Conservation (phyloP, 768 basidiomycete genomes). For the Naematelia aurantialba region DNA sequence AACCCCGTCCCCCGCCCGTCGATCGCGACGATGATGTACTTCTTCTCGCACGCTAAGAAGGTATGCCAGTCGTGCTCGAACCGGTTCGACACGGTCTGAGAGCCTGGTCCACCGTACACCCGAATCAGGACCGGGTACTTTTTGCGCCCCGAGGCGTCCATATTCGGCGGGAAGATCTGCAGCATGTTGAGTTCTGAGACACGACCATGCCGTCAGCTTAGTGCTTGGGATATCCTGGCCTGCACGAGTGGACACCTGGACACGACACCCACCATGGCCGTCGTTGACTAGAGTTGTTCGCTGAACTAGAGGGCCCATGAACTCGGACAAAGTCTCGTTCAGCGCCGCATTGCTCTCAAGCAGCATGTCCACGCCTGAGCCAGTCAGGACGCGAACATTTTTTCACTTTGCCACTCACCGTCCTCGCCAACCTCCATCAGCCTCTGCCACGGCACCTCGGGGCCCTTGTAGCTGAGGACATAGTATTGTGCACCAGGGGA, state of each 20-base stretch:
- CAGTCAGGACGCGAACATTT: neutral
- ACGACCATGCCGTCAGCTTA: slow-evolving; percentile 17
- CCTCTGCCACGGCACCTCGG: slow-evolving; percentile 80
- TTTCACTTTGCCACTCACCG: slow-evolving; percentile 10
- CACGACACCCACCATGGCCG: slow-evolving; percentile 64
- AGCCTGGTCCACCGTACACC: slow-evolving; percentile 89
- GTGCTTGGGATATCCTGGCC: neutral
- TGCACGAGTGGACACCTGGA: neutral
- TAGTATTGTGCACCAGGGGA: slow-evolving; percentile 85
- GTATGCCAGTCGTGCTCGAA: slow-evolving; percentile 80
- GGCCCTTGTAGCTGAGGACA: slow-evolving; percentile 72
- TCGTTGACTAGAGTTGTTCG: slow-evolving; percentile 73
- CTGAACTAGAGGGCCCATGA: slow-evolving; percentile 66
- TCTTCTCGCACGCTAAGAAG: slow-evolving; percentile 72
- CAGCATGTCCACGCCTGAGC: slow-evolving; percentile 58
- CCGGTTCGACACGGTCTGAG: slow-evolving; percentile 67
- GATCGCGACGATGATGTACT: slow-evolving; percentile 80
- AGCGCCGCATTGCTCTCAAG: slow-evolving; percentile 70
- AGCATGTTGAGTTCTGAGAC: slow-evolving; percentile 75
- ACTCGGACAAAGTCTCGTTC: slow-evolving; percentile 62
- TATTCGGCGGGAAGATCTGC: slow-evolving; percentile 83
- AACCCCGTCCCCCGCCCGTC: slow-evolving; percentile 93
- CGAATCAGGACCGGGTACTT: slow-evolving; percentile 92
- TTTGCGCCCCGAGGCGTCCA: slow-evolving; percentile 91
- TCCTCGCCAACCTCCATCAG: slow-evolving; percentile 57